Percentiles rank a stretch among this genome's conserved stretches.
These are phyloP conservation scores for Solanum pennellii DNA, from an alignment of 257 asterid genomes.

Conservation along the genomic window DNA sequence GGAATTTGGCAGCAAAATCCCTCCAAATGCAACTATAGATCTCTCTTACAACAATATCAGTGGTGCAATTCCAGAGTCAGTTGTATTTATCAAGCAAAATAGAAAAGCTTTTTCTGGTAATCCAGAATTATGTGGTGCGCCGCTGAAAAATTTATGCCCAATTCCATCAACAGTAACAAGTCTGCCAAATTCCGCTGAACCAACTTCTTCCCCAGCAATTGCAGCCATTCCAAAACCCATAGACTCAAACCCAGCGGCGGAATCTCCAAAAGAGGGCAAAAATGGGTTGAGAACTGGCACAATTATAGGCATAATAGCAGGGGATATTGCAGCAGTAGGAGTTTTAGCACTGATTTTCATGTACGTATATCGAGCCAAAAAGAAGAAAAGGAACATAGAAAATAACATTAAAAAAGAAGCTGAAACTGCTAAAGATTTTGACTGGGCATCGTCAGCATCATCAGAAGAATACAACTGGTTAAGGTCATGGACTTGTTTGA, in stretches of 20 bases:
- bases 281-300: slow-evolving; percentile 35
- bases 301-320: slow-evolving; percentile 60
- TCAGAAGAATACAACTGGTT: slow-evolving; percentile 63
- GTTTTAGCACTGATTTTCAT: slow-evolving; percentile 29
- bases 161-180: slow-evolving; percentile 41
- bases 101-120: slow-evolving; percentile 44
- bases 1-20: slow-evolving; percentile 32
- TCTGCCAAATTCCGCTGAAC: slow-evolving; percentile 29
- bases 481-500: slow-evolving; percentile 63
- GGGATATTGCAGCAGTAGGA: slow-evolving; percentile 59
- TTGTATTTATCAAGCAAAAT: slow-evolving; percentile 32
- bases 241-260: slow-evolving; percentile 27
- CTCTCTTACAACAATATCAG: slow-evolving; percentile 52
- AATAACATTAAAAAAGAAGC: slow-evolving; percentile 22
- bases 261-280: slow-evolving; percentile 5
- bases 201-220: slow-evolving; percentile 80
- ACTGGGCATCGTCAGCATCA: slow-evolving; percentile 67
- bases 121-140: slow-evolving; percentile 57
- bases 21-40: slow-evolving; percentile 54
- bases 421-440: slow-evolving; percentile 41
- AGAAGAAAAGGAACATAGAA: slow-evolving; percentile 27
- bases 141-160: slow-evolving; percentile 38
- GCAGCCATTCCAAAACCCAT: slow-evolving; percentile 76
- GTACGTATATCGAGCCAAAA: slow-evolving; percentile 32
- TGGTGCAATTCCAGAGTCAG: slow-evolving; percentile 53